Evolutionary conservation across 2,329 filamentous ascomycete species (phyloP), one percentile per base, ranked within the genome.

Genomic region (Graphiopsis chlorocephala): DNA sequence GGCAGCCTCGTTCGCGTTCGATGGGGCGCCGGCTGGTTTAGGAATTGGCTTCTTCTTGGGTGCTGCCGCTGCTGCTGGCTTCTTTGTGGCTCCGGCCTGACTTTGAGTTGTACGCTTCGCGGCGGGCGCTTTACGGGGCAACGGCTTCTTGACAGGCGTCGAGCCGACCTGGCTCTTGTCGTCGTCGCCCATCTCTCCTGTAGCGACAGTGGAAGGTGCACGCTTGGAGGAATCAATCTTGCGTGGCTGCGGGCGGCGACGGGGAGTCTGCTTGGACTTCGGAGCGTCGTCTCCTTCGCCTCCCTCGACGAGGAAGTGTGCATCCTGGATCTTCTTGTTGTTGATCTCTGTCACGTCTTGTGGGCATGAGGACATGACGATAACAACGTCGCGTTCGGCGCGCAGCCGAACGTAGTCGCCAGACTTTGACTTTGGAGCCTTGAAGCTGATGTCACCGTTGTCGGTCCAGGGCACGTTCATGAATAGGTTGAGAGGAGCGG

Each of bases 331-430:
- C 61, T 76, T 76, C 63, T 76, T 74, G 33, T 62, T 66, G 66
- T 82, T 82, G 67, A 82, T 80, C 1, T 74, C 76, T 11, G 78
- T 69, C 6, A 81, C 73, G 68, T 82, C 79, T 63, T 81, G 77
- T 25, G 80, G 80, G 71, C 80, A 82, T 4, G 80, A 78, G 67
- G 76, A 79, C 80, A 82, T 82, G 23, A 81, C 77, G 2, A 82
- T 77, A 11, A 81, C 79, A 2, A 81, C 71, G 68, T 82, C 79
- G 50, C 79, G 74, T 67, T 80, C 73, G 35, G 80, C 80, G 65
- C 76, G 74, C 20, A 82, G 70, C 1, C 78, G 73, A 1, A 82
- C 77, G 69, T 77, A 81, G 60, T 82, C 79, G 28, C 79, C 79
- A 10, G 66, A 66, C 60, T 79, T 79, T 25, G 75, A 73, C 20